Conservation (phyloP, 208 protist genomes). For the Lotmaria passim region DNA sequence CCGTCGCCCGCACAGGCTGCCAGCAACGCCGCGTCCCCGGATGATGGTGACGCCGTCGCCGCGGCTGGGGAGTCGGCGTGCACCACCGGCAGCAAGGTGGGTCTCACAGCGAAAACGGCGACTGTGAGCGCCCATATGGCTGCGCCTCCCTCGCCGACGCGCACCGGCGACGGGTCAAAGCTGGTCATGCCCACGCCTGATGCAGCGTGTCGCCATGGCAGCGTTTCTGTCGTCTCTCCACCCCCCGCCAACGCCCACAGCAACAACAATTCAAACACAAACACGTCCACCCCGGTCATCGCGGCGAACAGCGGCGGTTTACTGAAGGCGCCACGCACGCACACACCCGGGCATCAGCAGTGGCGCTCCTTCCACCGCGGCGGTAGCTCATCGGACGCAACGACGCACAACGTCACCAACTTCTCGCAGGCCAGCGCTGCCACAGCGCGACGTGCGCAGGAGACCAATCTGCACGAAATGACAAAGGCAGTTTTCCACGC, state of each 20-base stretch:
- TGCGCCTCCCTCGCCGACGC: too few species aligned
- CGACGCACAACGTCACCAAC: not conserved
- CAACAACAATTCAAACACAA: too few species aligned
- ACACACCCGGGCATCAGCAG: slow-evolving; percentile 11
- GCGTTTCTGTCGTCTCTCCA: slow-evolving; percentile 8
- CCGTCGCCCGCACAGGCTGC: not conserved
- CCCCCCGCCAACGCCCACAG: too few species aligned
- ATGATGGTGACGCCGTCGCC: not conserved
- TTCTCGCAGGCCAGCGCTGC: not conserved
- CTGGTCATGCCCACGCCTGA: not conserved
- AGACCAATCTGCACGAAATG: slow-evolving; percentile 21
- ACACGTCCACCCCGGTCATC: not conserved
- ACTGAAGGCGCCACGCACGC: slow-evolving; percentile 10
- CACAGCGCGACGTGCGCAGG: slow-evolving; percentile 4
- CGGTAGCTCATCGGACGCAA: not conserved
- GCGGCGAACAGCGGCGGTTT: not conserved
- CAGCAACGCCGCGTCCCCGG: not conserved
- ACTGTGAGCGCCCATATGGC: too few species aligned
- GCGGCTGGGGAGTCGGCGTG: not conserved
- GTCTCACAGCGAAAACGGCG: too few species aligned
- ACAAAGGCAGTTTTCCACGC: slow-evolving; percentile 34
- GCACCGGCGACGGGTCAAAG: not conserved
- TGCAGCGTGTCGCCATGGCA: slow-evolving; percentile 6
- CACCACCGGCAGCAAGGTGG: not conserved
- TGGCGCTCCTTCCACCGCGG: slow-evolving; percentile 20